Evolutionary conservation across 2,329 filamentous ascomycete genomes (phyloP), one percentile per base, ranked within the genome.

Genomic region (Colletotrichum shisoi): DNA sequence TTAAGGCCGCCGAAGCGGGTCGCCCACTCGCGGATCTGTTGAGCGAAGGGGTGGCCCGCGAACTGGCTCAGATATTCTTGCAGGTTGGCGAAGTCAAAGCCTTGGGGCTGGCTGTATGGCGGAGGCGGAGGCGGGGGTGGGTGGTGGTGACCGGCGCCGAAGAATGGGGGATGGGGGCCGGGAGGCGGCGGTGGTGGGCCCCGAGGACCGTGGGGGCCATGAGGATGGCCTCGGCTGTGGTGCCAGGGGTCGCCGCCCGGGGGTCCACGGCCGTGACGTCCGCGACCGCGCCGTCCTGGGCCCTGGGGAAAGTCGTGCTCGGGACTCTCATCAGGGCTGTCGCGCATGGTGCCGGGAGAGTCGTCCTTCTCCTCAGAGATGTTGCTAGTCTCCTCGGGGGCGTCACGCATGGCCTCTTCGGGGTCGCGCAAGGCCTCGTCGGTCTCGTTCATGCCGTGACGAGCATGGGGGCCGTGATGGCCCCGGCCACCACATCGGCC

Each of bases 31-130:
- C 78, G 78, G 63, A 84, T 70, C 53, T 76, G 75, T 51, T 78
- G 79, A 45, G 82, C 77, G 67, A 81, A 74, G 7, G 82, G 82
- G 69, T 84, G 80, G 66, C 70, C 71, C 4, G 77, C 75, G 65
- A 83, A 73, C 34, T 79, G 75, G 39, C 76, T 73, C 74, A 83
- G 77, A 27, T 53, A 58, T 19, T 58, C 42, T 37, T 58, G 56
- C 70, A 82, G 69, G 40, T 74, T 74, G 27, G 74, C 70, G 57
- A 83, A 75, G 71, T 82, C 79, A 70, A 80, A 79, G 37, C 37
- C 53, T 8, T 34, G 27, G 3, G 73, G 70, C 3, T 71, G 71
- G 27, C 58, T 60, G 53, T 71, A 73, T 9, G 69, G 34, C 3
- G 74, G 68, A 70, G 74, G 63, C 21, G 72, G 53, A 7, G 63